phyloP scores from a whole-genome alignment of 2,329 filamentous ascomycete species.

The Ophiostoma quercus region DNA sequence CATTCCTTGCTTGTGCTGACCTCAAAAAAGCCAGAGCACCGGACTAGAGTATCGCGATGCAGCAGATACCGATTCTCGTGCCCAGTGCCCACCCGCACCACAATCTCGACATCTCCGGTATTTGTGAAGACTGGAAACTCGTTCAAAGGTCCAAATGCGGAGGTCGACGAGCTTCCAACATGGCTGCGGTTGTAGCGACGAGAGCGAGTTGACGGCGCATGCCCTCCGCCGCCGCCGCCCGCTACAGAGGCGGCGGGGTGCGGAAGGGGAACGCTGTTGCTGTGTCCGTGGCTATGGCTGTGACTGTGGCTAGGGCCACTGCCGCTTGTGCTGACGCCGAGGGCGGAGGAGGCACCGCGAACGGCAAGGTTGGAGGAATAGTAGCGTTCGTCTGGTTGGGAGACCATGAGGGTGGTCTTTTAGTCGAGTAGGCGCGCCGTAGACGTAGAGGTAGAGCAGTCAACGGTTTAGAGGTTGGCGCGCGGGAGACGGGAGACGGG shows the following conservation, averaged over 20 bases:
- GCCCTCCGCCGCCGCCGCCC: conserved; percentile 13
- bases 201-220: conserved; percentile 25
- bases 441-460: neutral
- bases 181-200: conserved; percentile 71
- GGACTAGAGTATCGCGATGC: conserved; percentile 78
- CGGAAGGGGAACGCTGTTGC: conserved; percentile 28
- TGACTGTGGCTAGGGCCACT: conserved; percentile 11
- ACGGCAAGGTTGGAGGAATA: conserved; percentile 33
- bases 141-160: conserved; percentile 63
- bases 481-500: neutral
- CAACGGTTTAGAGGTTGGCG: neutral
- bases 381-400: conserved; percentile 32
- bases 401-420: conserved; percentile 33
- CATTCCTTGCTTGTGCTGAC: conserved; percentile 76
- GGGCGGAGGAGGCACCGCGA: conserved; percentile 34
- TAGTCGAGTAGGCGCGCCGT: conserved; percentile 6
- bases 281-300: conserved; percentile 21
- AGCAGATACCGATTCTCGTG: conserved; percentile 80
- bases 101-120: conserved; percentile 87
- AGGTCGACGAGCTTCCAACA: conserved; percentile 54
- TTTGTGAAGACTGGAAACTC: conserved; percentile 89
- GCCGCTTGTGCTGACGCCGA: conserved; percentile 26
- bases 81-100: conserved; percentile 60
- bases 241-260: conserved; percentile 22
- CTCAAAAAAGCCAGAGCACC: conserved; percentile 93